phyloP scores from a whole-genome alignment of 2,329 filamentous ascomycete species.

The Teratosphaeria zuluensis region DNA sequence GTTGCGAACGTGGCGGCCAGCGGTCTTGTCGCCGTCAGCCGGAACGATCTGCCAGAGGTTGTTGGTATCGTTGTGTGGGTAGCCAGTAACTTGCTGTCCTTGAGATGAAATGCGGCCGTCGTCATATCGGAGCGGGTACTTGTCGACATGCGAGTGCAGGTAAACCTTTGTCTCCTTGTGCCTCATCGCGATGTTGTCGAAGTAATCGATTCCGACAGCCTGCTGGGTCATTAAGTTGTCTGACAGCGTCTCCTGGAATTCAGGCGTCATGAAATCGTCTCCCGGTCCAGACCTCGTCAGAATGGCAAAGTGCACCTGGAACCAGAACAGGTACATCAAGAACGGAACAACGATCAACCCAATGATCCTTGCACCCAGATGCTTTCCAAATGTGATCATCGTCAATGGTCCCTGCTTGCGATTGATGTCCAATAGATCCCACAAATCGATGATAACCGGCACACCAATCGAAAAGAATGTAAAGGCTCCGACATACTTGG shows the following conservation, averaged over 20 bases:
- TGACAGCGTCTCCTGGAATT: conserved; percentile 93
- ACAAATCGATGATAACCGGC: conserved; percentile 86
- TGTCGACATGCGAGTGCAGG: conserved; percentile 83
- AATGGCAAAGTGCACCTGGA: conserved; percentile 96
- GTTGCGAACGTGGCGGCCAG: conserved; percentile 62
- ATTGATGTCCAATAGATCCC: conserved; percentile 87
- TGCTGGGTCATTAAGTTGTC: conserved; percentile 91
- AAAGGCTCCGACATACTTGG: conserved; percentile 94
- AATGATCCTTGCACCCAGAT: conserved; percentile 78
- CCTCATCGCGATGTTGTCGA: conserved; percentile 73
- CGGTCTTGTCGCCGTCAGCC: conserved; percentile 42
- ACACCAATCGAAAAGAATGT: conserved; percentile 95
- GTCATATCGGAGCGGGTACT: conserved; percentile 89
- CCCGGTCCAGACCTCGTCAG: conserved; percentile 81
- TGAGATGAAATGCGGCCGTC: conserved; percentile 96
- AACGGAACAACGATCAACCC: conserved; percentile 86
- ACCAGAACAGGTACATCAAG: conserved; percentile 98
- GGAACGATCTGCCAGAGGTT: conserved; percentile 96
- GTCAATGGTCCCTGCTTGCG: conserved; percentile 71
- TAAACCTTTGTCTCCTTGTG: conserved; percentile 98
- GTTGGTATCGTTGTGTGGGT: conserved; percentile 97
- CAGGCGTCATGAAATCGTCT: conserved; percentile 97
- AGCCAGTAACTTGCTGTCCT: conserved; percentile 93
- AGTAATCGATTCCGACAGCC: conserved; percentile 78
- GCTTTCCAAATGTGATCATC: conserved; percentile 72